These are phyloP conservation scores for Parmelia sp. DNA, from an alignment of 495 filamentous ascomycete genomes.

Conservation along the genomic window DNA sequence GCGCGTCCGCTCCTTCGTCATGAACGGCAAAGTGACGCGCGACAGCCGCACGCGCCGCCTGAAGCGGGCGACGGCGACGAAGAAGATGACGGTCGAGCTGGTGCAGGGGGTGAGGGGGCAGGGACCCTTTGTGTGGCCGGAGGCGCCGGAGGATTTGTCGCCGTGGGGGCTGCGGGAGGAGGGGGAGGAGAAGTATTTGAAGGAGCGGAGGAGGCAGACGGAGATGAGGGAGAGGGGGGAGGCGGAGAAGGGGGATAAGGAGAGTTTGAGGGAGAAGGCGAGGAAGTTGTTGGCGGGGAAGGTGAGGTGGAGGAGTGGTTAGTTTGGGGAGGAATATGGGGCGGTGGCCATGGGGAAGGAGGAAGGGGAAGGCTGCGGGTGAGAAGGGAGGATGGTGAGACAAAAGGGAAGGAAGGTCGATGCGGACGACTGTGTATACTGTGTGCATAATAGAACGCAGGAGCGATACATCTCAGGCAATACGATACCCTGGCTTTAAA, in stretches of 20 bases:
- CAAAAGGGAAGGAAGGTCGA: neutral
- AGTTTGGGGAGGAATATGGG: constrained; percentile 13
- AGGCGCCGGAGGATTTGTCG: too few relatives aligned
- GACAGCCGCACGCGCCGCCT: constrained; percentile 33
- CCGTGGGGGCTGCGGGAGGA: too few relatives aligned
- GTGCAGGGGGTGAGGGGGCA: constrained; percentile 33
- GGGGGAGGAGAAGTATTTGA: constrained; percentile 38
- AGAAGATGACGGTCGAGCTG: constrained; percentile 77
- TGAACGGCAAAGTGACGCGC: constrained; percentile 47
- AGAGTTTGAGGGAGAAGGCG: constrained; percentile 24
- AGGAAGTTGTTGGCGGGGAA: constrained; percentile 22
- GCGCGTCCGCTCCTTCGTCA: constrained; percentile 62
- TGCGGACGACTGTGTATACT: neutral
- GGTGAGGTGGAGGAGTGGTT: constrained; percentile 21
- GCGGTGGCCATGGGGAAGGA: constrained; percentile 1
- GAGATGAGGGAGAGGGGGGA: constrained; percentile 32
- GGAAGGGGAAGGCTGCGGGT: too few relatives aligned
- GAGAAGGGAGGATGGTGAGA: neutral
- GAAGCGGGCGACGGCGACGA: constrained; percentile 50
- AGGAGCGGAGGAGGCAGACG: constrained; percentile 39
- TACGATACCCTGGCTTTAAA: neutral
- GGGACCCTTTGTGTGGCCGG: constrained; percentile 60
- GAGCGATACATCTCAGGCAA: neutral
- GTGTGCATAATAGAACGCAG: neutral
- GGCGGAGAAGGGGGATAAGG: constrained; percentile 2